Percentiles rank a stretch among this genome's conserved stretches.
Evolutionary conservation across 2,329 filamentous ascomycete species (phyloP).

Genomic region (Xylariaceae sp.): DNA sequence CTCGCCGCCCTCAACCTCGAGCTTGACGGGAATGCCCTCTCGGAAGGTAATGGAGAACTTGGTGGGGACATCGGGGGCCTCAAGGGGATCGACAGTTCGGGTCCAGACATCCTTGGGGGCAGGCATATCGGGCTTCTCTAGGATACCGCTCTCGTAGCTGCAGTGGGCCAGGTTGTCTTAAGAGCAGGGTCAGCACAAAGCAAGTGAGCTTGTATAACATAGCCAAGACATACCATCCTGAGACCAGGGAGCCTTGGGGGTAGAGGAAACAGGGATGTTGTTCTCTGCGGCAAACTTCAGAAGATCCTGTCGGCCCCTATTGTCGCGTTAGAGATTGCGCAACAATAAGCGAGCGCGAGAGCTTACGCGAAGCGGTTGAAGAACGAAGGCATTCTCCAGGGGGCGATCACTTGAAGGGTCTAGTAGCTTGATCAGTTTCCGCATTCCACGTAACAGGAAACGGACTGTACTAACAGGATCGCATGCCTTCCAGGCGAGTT

Average conservation of each 20-base stretch:
- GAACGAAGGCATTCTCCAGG: conserved; percentile 66
- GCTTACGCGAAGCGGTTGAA: conserved; percentile 56
- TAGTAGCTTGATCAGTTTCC: conserved; percentile 40
- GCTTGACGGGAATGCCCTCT: conserved; percentile 65
- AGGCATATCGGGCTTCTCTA: conserved; percentile 53
- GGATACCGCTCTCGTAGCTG: conserved; percentile 50
- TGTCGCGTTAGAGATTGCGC: not conserved
- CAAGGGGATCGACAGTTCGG: conserved; percentile 54
- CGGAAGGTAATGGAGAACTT: conserved; percentile 68
- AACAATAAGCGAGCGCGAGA: conserved; percentile 2
- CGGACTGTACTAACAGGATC: conserved; percentile 39
- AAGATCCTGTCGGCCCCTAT: conserved; percentile 60
- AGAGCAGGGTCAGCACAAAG: not conserved
- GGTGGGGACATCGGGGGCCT: conserved; percentile 64
- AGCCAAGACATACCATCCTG: conserved; percentile 1
- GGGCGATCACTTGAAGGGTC: conserved; percentile 55
- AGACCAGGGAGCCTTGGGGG: conserved; percentile 14
- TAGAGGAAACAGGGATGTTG: conserved; percentile 12
- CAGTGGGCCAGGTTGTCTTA: conserved; percentile 13
- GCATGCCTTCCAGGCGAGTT: conserved; percentile 30
- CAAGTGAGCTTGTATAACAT: not conserved
- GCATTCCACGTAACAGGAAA: conserved; percentile 52
- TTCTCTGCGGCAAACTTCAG: conserved; percentile 47
- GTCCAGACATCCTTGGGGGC: conserved; percentile 70
- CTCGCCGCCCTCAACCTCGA: conserved; percentile 46